Conservation (phyloP, 2,329 filamentous ascomycete genomes). For the Venturia pyrina region DNA sequence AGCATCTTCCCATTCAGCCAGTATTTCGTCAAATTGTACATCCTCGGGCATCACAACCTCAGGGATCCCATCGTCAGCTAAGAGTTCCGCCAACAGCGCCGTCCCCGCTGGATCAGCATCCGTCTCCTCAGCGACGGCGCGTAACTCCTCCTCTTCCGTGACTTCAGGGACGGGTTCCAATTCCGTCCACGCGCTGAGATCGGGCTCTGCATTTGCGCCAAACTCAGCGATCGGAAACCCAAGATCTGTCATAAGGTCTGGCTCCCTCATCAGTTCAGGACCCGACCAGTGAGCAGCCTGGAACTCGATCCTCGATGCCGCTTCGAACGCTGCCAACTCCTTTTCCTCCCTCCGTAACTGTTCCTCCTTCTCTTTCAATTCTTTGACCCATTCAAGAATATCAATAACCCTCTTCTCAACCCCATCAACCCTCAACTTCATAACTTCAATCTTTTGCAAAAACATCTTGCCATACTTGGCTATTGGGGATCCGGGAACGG, state of each 20-base stretch:
- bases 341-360: not conserved
- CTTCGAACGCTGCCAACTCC: not conserved
- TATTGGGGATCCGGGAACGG: not conserved
- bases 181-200: not conserved
- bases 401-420: not conserved
- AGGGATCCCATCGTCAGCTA: not conserved
- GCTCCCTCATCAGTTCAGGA: not conserved
- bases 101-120: not conserved
- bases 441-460: not conserved
- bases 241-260: not conserved
- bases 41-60: not conserved
- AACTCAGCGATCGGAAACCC: not conserved
- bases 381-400: not conserved
- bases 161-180: not conserved
- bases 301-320: not conserved
- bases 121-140: not conserved
- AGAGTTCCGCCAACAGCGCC: not conserved
- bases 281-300: not conserved
- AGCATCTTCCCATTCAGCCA: not conserved
- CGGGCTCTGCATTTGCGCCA: not conserved
- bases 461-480: constrained; percentile 2
- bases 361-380: constrained; percentile 9
- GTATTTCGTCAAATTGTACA: not conserved
- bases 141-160: not conserved
- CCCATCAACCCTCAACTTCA: not conserved